Conservation (phyloP, 176 grass and related monocot species). For the Phragmites australis region DNA sequence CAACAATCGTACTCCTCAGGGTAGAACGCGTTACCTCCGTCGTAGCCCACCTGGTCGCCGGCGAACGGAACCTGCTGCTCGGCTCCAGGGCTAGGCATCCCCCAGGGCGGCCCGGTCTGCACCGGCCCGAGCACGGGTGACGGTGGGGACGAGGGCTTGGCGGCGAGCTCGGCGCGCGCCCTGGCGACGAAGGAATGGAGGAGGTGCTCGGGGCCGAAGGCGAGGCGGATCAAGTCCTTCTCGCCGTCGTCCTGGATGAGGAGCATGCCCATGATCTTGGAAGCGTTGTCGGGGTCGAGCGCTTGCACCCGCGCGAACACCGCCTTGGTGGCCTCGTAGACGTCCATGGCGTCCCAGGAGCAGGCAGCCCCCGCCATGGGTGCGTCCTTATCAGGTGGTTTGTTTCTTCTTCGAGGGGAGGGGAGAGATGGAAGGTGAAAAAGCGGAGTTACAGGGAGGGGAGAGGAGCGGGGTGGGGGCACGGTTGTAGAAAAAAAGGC, state of each 20-base stretch:
- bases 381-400: background rate
- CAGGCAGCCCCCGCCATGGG: background rate
- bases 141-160: background rate
- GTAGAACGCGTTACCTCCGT: conserved; percentile 24
- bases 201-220: conserved; percentile 67
- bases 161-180: conserved; percentile 48
- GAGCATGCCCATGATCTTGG: conserved; percentile 76
- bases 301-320: conserved; percentile 69
- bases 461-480: background rate
- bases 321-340: conserved; percentile 69
- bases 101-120: background rate
- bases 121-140: background rate
- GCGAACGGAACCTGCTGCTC: conserved; percentile 13
- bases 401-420: background rate
- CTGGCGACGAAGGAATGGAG: conserved; percentile 61
- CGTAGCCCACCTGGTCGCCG: conserved; percentile 19
- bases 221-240: conserved; percentile 83
- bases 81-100: background rate
- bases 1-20: conserved; percentile 41
- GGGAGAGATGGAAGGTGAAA: background rate
- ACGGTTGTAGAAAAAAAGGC: background rate
- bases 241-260: conserved; percentile 66
- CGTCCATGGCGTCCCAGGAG: conserved; percentile 46
- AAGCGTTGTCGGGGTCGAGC: conserved; percentile 66
- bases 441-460: background rate